Percentiles rank a stretch among this genome's conserved stretches.
phyloP scores from a whole-genome alignment of 495 filamentous ascomycete genomes.

The Pseudomonodictys pantanalensis region DNA sequence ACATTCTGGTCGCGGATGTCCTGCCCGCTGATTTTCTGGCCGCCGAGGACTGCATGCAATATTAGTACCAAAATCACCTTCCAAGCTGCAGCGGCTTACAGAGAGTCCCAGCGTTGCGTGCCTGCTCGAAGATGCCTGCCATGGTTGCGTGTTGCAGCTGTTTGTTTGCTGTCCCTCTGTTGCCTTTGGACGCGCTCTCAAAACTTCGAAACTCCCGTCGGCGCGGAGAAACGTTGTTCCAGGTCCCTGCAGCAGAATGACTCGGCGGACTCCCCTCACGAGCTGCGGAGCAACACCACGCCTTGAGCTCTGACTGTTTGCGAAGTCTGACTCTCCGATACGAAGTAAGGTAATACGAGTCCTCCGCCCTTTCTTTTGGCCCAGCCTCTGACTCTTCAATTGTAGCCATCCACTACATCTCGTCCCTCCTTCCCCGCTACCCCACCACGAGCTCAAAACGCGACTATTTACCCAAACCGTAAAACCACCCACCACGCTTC shows the following conservation, averaged over 20 bases:
- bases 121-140: constrained; percentile 86
- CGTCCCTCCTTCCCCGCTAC: constrained; percentile 7
- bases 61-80: neutral
- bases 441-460: constrained; percentile 14
- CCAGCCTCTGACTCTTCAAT: constrained; percentile 6
- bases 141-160: constrained; percentile 49
- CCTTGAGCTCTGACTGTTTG: constrained; percentile 17
- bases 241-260: neutral
- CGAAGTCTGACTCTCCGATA: neutral
- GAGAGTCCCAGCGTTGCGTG: constrained; percentile 80
- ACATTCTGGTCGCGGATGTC: constrained; percentile 98
- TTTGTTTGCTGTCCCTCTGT: constrained; percentile 6
- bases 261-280: neutral
- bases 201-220: constrained; percentile 8
- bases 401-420: constrained; percentile 5
- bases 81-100: constrained; percentile 48
- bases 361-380: neutral
- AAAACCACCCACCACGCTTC: no score
- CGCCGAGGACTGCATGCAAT: constrained; percentile 66
- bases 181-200: constrained; percentile 22
- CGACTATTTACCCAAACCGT: neutral
- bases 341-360: neutral
- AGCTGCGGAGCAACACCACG: neutral
- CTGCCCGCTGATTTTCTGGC: constrained; percentile 88
- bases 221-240: neutral